Percentiles rank a stretch among this genome's conserved stretches.
Evolutionary conservation across 495 filamentous ascomycete species (phyloP).

Genomic region (Hypoxylon fuscum): DNA sequence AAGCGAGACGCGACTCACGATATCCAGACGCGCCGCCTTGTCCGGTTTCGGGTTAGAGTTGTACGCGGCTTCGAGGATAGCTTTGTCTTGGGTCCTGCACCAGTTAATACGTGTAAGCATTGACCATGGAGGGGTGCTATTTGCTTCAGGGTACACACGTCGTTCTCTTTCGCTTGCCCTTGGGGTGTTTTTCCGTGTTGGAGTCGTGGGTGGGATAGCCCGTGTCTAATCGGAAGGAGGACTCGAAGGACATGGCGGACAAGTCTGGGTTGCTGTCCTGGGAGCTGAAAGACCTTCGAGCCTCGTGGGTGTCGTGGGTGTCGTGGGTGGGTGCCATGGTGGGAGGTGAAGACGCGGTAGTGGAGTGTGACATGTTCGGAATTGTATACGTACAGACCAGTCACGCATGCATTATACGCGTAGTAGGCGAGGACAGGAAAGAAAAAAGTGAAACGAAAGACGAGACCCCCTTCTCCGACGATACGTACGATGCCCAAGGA

Average conservation of each 20-base stretch:
- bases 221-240: conserved; percentile 44
- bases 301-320: conserved; percentile 22
- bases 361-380: conserved; percentile 39
- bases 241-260: conserved; percentile 43
- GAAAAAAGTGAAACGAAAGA: conserved; percentile 40
- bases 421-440: conserved; percentile 29
- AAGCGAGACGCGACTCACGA: conserved; percentile 84
- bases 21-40: conserved; percentile 83
- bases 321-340: conserved; percentile 39
- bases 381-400: conserved; percentile 12
- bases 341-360: conserved; percentile 43
- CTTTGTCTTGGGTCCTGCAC: conserved; percentile 84
- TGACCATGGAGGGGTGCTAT: conserved; percentile 13
- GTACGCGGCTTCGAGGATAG: conserved; percentile 89
- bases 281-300: conserved; percentile 39
- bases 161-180: conserved; percentile 64
- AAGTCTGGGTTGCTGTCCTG: conserved; percentile 43
- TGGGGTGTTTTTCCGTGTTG: conserved; percentile 52
- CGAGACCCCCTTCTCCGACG: conserved; percentile 20
- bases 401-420: conserved; percentile 41
- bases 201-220: conserved; percentile 43
- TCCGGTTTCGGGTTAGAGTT: conserved; percentile 88
- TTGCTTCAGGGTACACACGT: conserved; percentile 52
- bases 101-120: conserved; percentile 18
- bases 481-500: too few species aligned